Base-by-base conservation (phyloP, 225 moss, liverwort and hornwort genomes). In the Antitrichia curtipendula region DNA sequence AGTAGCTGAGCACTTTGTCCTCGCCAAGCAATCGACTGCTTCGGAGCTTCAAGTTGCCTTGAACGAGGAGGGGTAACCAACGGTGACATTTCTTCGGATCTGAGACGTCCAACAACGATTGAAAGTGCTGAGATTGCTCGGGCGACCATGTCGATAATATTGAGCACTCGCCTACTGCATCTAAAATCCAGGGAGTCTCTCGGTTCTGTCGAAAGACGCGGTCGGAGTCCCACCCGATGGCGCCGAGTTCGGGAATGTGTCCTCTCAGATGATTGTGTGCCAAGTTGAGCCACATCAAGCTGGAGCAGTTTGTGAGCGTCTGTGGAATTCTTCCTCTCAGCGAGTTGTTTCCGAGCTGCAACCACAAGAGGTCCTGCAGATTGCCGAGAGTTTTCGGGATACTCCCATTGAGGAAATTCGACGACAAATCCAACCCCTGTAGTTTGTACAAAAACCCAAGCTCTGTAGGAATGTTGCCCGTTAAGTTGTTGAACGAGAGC, bases 101-200 rank as follows among this genome's bases (percentile, higher is more conserved):
- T 56, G 93, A 86, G 58, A 89, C 78, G 6, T 89, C 72, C 25
- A 93, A 40, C 70, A 95, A 86, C 57, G 90, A 88, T 47, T 89
- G 86, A 68, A 93, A 92, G 28, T 92, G 90, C 66, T 91, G 89
- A 75, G 90, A 90, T 70, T 92, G 82, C 60, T 84, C 93, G 0
- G 97, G 95, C 41, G 94, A 60, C 97, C 97, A 97, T 82, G 94
- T 93, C 41, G 92, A 70, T 10, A 95, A 24, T 53, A 87, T 87
- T 80, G 76, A 93, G 86, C 93, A 93, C 59, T 84, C 93, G 25
- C 91, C 91, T 28, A 93, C 70, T 57, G 87, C 91, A 15, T 80
- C 91, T 13, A 89, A 59, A 32, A 89, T 87, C 93, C 93, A 93
- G 28, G 93, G 87, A 34, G 75, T 52, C 82, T 81, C 80, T 69